Base-by-base conservation (phyloP, 768 basidiomycete species). In the Pleurotus citrinopileatus region DNA sequence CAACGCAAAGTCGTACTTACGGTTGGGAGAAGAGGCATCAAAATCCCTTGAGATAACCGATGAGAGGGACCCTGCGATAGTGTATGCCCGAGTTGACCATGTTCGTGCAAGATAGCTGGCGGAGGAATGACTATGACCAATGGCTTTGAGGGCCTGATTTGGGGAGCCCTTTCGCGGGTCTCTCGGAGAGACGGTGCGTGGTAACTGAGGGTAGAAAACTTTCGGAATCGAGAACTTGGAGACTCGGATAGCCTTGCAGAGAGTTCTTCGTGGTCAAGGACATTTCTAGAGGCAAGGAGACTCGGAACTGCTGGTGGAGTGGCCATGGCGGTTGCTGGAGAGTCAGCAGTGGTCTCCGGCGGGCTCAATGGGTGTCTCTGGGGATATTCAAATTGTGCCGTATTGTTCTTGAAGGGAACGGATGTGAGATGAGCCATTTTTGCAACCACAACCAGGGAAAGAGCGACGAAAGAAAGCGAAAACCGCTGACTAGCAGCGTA, bases 21-120 rank as follows among this genome's bases (percentile, higher is more conserved):
- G 6, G 87, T 87, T 28, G 89, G 82, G 61, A 84, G 82, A 28
- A 91, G 72, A 7, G 89, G 87, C 82, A 91, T 84, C 19, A 91
- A 67, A 19, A 87, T 72, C 15, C 89, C 89, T 58, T 86, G 83
- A 27, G 82, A 74, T 42, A 89, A 67, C 20, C 89, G 79, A 52
- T 82, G 74, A 20, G 73, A 69, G 22, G 86, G 84, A 0, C 85
- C 85, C 17, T 72, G 74, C 8, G 81, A 78, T 19, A 86, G 62
- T 0, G 82, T 81, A 51, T 81, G 76, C 0, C 84, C 82, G 15
- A 84, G 72, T 13, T 75, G 77, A 0, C 82, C 79, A 63, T 83
- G 82, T 58, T 85, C 80, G 36, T 81, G 75, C 1, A 76, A 67
- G 48, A 91, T 72, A 26, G 80, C 73, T 10, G 73, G 53, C 23